A percentile compares a stretch with the other conserved stretches of the same genome.
Evolutionary conservation across 148 eudicot genomes (phyloP).

Genomic region (Silene uniflora): DNA sequence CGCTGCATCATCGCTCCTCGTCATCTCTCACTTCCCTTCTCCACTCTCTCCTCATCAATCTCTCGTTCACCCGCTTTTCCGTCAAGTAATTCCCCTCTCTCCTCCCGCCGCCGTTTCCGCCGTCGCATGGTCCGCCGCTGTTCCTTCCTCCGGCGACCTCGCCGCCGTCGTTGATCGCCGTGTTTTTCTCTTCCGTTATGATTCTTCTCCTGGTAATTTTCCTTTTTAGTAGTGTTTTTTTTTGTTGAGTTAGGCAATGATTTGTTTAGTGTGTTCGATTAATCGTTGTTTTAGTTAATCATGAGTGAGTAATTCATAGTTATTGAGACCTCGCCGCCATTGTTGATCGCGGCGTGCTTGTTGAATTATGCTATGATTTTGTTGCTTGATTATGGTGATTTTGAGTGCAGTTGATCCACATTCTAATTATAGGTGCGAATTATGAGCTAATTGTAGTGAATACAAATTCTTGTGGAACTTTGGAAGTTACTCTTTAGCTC

Average conservation of each 20-base stretch:
- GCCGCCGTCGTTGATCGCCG: constrained; percentile 56
- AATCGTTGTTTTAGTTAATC: too few species aligned
- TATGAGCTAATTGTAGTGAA: neutral
- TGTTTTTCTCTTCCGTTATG: constrained; percentile 45
- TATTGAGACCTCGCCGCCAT: too few species aligned
- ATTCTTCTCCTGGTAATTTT: constrained; percentile 40
- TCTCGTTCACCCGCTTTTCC: constrained; percentile 47
- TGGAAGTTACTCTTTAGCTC: neutral
- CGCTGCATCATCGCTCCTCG: constrained; percentile 82
- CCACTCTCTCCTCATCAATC: constrained; percentile 48
- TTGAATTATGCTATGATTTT: too few species aligned
- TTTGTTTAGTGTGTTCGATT: neutral
- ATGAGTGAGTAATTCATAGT: too few species aligned
- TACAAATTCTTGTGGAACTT: neutral
- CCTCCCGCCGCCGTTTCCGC: constrained; percentile 39
- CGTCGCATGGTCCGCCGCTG: constrained; percentile 62
- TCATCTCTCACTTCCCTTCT: constrained; percentile 74
- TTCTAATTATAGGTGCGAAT: neutral
- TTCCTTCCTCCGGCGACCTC: constrained; percentile 59
- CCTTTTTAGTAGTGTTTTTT: neutral
- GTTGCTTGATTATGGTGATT: neutral
- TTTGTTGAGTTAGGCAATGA: neutral
- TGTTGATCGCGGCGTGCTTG: too few species aligned
- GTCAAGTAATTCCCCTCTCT: constrained; percentile 60
- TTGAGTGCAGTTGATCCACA: neutral